Percentiles rank a stretch among this genome's conserved stretches.
Evolutionary conservation across 2,329 filamentous ascomycete species (phyloP).

Genomic region (Tetracladium maxilliforme): DNA sequence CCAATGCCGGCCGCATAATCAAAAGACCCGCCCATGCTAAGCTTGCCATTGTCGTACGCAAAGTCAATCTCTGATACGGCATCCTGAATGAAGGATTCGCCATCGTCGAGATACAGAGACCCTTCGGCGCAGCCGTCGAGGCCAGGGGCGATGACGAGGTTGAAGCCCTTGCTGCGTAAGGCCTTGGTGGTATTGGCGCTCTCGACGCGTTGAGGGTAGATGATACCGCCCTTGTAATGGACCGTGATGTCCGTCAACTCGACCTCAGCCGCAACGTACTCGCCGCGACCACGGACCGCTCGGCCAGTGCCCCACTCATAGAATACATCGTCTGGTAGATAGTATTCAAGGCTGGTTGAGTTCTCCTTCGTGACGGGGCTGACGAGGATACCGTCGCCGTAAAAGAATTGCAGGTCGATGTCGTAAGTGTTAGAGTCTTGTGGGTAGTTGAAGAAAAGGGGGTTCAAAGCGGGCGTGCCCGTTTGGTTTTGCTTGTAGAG

Average conservation of each 20-base stretch:
- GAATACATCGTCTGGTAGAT: conserved; percentile 32
- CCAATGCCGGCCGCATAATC: conserved; percentile 27
- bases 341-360: conserved; percentile 26
- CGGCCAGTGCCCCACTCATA: conserved; percentile 36
- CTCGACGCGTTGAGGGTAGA: conserved; percentile 43
- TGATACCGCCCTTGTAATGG: conserved; percentile 48
- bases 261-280: conserved; percentile 20
- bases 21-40: conserved; percentile 37
- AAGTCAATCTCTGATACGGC: conserved; percentile 44
- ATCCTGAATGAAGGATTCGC: conserved; percentile 47
- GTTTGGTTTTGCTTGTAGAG: conserved; percentile 42
- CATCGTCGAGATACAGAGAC: conserved; percentile 64
- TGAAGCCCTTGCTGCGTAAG: conserved; percentile 50
- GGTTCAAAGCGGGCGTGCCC: conserved; percentile 52
- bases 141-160: conserved; percentile 54
- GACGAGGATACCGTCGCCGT: conserved; percentile 30
- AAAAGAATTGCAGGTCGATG: conserved; percentile 34
- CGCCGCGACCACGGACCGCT: conserved; percentile 23
- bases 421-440: conserved; percentile 26
- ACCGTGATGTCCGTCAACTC: conserved; percentile 43
- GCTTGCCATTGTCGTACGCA: conserved; percentile 33
- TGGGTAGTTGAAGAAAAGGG: conserved; percentile 60
- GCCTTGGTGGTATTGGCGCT: conserved; percentile 48
- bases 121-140: conserved; percentile 48
- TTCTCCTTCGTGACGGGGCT: conserved; percentile 30